Conservation (phyloP, 441 rosid genomes). For the Breynia disticha region DNA sequence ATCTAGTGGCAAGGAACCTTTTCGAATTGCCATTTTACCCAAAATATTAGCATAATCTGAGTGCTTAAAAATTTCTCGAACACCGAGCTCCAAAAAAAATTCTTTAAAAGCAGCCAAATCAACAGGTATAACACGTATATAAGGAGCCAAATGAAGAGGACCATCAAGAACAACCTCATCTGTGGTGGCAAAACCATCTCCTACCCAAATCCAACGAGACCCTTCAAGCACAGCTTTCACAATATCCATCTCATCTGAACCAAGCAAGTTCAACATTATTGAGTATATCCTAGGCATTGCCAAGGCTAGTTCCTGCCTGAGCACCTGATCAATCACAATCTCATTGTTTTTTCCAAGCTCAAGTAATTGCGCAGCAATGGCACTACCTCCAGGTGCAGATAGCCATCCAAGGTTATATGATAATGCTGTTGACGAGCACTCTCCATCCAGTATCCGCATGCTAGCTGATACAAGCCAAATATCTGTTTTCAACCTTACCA, state of each 20-base stretch:
- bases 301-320: conserved; percentile 85
- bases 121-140: conserved; percentile 82
- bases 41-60: conserved; percentile 80
- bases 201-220: conserved; percentile 99
- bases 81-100: conserved; percentile 80
- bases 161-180: conserved; percentile 98
- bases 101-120: conserved; percentile 91
- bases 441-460: conserved; percentile 95
- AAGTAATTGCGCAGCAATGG: conserved; percentile 94
- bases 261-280: conserved; percentile 56
- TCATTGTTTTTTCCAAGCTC: conserved; percentile 99
- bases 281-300: conserved; percentile 92
- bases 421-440: conserved; percentile 91
- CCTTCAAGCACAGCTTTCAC: conserved; percentile 98
- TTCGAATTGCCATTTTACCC: conserved; percentile 65
- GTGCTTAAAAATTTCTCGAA: conserved; percentile 78
- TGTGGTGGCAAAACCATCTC: conserved; percentile 93
- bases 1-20: conserved; percentile 70
- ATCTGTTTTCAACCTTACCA: conserved; percentile 76
- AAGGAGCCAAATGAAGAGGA: conserved; percentile 93
- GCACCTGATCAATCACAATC: conserved; percentile 62
- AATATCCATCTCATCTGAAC: conserved; percentile 97
- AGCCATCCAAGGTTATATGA: conserved; percentile 93
- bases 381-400: conserved; percentile 90
- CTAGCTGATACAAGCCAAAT: conserved; percentile 97